These are phyloP conservation scores for Penicillium griseofulvum DNA, from an alignment of 2,329 filamentous ascomycete genomes.

Conservation along the genomic window DNA sequence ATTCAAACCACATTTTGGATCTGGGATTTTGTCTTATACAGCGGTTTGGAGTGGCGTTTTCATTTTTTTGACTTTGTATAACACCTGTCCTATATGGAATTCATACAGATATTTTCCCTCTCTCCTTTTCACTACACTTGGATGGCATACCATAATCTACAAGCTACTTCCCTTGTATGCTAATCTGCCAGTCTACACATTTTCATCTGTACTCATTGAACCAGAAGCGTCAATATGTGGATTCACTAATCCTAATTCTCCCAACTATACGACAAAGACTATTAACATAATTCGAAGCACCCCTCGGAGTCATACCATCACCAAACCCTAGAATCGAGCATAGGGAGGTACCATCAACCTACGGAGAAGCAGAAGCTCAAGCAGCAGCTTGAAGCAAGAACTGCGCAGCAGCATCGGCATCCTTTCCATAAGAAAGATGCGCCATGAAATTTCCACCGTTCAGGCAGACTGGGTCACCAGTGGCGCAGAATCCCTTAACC, in stretches of 20 bases:
- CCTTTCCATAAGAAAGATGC: slow-evolving; percentile 41
- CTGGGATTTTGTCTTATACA: slow-evolving; percentile 18
- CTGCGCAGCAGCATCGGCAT: slow-evolving; percentile 38
- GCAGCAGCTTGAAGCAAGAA: slow-evolving; percentile 34
- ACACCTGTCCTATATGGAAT: slow-evolving; percentile 16
- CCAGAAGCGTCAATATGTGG: neutral
- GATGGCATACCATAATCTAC: neutral
- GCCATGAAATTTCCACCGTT: slow-evolving; percentile 45
- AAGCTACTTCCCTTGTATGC: neutral
- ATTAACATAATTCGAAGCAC: neutral
- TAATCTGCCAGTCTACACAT: neutral
- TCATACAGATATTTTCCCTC: slow-evolving; percentile 9
- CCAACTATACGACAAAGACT: neutral
- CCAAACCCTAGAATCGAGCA: neutral
- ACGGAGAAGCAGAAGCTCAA: slow-evolving; percentile 5
- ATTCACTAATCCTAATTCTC: neutral
- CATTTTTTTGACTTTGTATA: slow-evolving; percentile 18
- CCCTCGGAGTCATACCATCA: neutral
- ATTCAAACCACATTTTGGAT: slow-evolving; percentile 3
- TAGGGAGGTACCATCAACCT: neutral
- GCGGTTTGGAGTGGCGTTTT: slow-evolving; percentile 24
- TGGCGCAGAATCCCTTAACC: slow-evolving; percentile 50
- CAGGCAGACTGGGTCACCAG: slow-evolving; percentile 52
- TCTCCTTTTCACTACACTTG: neutral
- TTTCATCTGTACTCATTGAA: neutral